These are phyloP conservation scores for Lactarius hengduanensis DNA, from an alignment of 768 basidiomycete genomes.

Conservation along the genomic window DNA sequence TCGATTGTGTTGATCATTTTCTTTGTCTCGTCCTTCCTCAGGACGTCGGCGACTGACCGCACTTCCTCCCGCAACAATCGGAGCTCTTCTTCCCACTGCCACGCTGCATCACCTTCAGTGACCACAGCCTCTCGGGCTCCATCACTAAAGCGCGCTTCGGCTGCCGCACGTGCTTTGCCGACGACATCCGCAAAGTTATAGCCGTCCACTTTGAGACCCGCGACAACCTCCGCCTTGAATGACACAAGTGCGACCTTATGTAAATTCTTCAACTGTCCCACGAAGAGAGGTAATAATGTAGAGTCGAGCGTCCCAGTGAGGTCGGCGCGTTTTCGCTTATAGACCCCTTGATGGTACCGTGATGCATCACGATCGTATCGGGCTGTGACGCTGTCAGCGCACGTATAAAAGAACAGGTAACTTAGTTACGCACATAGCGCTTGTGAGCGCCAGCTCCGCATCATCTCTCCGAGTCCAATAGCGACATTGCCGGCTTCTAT, in stretches of 20 bases:
- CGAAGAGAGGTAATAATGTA: constrained; percentile 80
- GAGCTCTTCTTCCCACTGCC: constrained; percentile 87
- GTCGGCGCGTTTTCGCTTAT: constrained; percentile 85
- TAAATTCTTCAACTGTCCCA: constrained; percentile 94
- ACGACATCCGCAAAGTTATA: constrained; percentile 93
- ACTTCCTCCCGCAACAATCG: constrained; percentile 77
- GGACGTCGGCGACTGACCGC: constrained; percentile 76
- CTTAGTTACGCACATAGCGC: constrained; percentile 60
- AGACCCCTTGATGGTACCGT: constrained; percentile 95
- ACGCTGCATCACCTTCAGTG: constrained; percentile 57
- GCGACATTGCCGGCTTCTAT: constrained; percentile 88
- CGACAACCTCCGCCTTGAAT: constrained; percentile 77
- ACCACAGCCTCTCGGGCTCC: constrained; percentile 71
- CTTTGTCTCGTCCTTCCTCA: constrained; percentile 95
- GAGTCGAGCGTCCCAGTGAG: constrained; percentile 73
- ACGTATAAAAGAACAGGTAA: neutral
- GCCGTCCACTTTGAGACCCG: constrained; percentile 71
- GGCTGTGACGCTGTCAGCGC: constrained; percentile 43
- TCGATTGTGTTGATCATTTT: constrained; percentile 97
- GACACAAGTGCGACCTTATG: constrained; percentile 75
- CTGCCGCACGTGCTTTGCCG: constrained; percentile 52
- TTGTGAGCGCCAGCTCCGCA: constrained; percentile 74
- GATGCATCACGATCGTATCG: constrained; percentile 95
- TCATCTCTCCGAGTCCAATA: constrained; percentile 76
- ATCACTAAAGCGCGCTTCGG: constrained; percentile 62